Percentiles rank a stretch among this genome's conserved stretches.
phyloP scores from a whole-genome alignment of 139 green algal genomes.

The Chlamydomonas sphaeroides region DNA sequence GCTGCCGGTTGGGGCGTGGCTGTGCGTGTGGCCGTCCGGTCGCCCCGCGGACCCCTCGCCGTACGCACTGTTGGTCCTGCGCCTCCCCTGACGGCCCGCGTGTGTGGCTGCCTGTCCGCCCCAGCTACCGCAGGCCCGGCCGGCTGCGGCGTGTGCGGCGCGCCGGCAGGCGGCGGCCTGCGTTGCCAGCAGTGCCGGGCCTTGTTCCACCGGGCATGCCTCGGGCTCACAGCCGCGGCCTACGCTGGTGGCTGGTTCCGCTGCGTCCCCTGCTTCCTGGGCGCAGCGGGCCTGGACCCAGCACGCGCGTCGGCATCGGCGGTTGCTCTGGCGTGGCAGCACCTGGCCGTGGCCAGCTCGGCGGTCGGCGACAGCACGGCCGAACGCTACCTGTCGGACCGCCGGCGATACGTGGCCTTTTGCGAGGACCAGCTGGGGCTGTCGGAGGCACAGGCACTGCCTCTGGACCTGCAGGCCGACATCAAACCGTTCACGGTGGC shows the following conservation, averaged over 20 bases:
- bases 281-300: neutral
- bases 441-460: neutral
- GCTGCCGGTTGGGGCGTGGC: neutral
- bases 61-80: neutral
- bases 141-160: neutral
- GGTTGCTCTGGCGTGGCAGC: neutral
- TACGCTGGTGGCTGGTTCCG: slow-evolving; percentile 13
- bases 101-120: neutral
- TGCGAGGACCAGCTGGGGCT: neutral
- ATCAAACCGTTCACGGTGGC: neutral
- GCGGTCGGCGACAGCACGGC: neutral
- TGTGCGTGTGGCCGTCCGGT: neutral
- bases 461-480: neutral
- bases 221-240: neutral
- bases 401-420: neutral
- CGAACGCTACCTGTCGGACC: neutral
- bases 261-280: neutral
- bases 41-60: neutral
- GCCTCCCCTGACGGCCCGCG: neutral
- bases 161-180: neutral
- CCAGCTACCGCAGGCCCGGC: neutral
- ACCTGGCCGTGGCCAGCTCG: neutral
- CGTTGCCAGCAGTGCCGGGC: neutral
- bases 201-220: neutral
- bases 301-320: neutral